Percentiles rank a stretch among this genome's conserved stretches.
Conservation (phyloP, 352 stramenopile genomes). For the Globisporangium alternatum region DNA sequence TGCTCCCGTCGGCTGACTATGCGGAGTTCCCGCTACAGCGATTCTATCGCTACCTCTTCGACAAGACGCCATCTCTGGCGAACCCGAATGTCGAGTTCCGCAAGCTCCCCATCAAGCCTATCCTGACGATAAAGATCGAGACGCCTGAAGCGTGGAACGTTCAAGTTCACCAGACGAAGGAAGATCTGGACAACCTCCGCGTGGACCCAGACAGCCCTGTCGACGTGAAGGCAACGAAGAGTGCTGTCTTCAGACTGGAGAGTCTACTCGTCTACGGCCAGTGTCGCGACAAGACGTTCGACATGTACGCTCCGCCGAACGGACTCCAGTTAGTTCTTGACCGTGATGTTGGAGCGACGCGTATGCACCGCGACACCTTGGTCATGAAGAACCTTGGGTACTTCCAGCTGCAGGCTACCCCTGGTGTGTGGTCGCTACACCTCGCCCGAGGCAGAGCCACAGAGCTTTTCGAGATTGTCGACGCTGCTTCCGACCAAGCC, state of each 20-base stretch:
- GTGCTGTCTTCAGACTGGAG: slow-evolving; percentile 84
- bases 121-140: slow-evolving; percentile 93
- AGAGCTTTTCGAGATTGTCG: slow-evolving; percentile 81
- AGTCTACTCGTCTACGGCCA: slow-evolving; percentile 90
- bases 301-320: slow-evolving; percentile 80
- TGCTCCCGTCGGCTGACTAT: slow-evolving; percentile 68
- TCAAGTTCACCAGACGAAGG: slow-evolving; percentile 56
- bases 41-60: slow-evolving; percentile 92
- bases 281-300: slow-evolving; percentile 82
- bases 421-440: slow-evolving; percentile 93
- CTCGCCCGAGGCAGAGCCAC: slow-evolving; percentile 78
- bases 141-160: slow-evolving; percentile 93
- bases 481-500: slow-evolving; percentile 35
- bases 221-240: slow-evolving; percentile 60
- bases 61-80: slow-evolving; percentile 42
- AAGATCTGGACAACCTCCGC: slow-evolving; percentile 93
- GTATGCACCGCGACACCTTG: slow-evolving; percentile 91
- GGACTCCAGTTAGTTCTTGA: slow-evolving; percentile 91
- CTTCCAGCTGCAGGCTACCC: slow-evolving; percentile 97
- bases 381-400: slow-evolving; percentile 99
- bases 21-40: slow-evolving; percentile 87
- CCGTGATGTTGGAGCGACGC: slow-evolving; percentile 50
- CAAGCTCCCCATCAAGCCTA: slow-evolving; percentile 77
- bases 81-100: slow-evolving; percentile 67
- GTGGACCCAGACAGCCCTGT: slow-evolving; percentile 55